Percentiles rank a stretch among this genome's conserved stretches.
These are phyloP conservation scores for Calvatia gigantea DNA, from an alignment of 768 basidiomycete genomes.

Conservation along the genomic window DNA sequence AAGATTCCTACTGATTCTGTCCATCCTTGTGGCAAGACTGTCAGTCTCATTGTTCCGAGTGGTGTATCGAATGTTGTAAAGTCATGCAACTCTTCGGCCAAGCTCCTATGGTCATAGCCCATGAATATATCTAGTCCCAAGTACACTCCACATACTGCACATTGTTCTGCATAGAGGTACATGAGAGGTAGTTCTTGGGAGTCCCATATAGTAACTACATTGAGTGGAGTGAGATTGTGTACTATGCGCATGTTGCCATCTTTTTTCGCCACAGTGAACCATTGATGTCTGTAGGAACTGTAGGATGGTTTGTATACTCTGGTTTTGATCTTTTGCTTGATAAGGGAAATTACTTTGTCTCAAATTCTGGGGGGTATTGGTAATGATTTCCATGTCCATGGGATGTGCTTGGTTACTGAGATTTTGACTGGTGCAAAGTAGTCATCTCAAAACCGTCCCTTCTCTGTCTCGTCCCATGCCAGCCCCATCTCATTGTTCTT, in stretches of 20 bases:
- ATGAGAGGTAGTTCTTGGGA: constrained; percentile 29
- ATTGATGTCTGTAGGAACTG: constrained; percentile 30
- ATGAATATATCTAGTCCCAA: constrained; percentile 29
- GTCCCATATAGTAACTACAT: constrained; percentile 31
- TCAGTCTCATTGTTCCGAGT: constrained; percentile 28
- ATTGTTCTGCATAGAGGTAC: constrained; percentile 29
- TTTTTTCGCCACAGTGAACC: constrained; percentile 37
- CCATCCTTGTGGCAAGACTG: constrained; percentile 33
- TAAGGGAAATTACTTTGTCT: constrained; percentile 23
- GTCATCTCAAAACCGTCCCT: constrained; percentile 11
- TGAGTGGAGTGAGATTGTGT: no score
- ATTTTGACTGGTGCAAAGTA: no score
- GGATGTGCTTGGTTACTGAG: constrained; percentile 28
- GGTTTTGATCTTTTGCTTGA: constrained; percentile 28
- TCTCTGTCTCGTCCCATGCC: constrained; percentile 16
- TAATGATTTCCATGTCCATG: constrained; percentile 31
- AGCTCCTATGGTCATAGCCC: constrained; percentile 30
- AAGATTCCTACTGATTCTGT: constrained; percentile 33
- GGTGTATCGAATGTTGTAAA: constrained; percentile 38
- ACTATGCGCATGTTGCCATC: constrained; percentile 30
- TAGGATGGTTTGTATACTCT: constrained; percentile 34
- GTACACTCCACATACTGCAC: constrained; percentile 22
- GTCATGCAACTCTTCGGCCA: constrained; percentile 20
- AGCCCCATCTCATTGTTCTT: not conserved
- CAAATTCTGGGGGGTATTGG: constrained; percentile 31